phyloP scores from a whole-genome alignment of 2,329 filamentous ascomycete species.

The Amphichorda felina region DNA sequence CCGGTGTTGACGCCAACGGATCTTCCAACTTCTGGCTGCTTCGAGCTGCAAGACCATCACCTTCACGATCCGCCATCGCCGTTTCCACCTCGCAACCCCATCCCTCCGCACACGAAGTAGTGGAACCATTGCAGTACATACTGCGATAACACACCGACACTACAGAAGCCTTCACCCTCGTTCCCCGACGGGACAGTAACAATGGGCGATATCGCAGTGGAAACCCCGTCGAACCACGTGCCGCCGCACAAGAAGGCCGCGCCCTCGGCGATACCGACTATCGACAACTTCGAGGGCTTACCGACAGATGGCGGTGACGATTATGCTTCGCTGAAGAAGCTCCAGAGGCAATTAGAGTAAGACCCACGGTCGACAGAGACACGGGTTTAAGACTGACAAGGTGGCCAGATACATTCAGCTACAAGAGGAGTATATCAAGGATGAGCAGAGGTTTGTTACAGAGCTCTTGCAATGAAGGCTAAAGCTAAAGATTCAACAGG shows the following conservation, averaged over 20 bases:
- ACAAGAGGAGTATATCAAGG: constrained; percentile 99
- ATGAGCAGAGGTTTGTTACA: constrained; percentile 74
- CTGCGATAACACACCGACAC: too few species aligned
- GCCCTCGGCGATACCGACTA: constrained; percentile 72
- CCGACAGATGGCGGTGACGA: constrained; percentile 77
- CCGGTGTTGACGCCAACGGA: background rate
- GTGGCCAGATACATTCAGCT: constrained; percentile 74
- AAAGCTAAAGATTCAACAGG: constrained; percentile 32
- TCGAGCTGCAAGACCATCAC: background rate
- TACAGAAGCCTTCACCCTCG: too few species aligned
- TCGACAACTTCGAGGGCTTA: constrained; percentile 81
- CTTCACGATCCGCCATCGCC: background rate
- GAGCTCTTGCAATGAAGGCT: background rate
- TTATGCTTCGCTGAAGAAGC: constrained; percentile 90
- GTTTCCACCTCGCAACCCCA: background rate
- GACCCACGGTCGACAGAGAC: too few species aligned
- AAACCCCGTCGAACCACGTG: constrained; percentile 63
- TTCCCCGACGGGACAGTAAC: background rate
- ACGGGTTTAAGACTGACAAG: constrained; percentile 4
- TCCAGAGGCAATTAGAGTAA: constrained; percentile 91
- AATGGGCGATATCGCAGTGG: constrained; percentile 83
- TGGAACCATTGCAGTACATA: too few species aligned
- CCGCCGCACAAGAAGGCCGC: constrained; percentile 72
- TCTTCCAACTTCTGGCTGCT: background rate
- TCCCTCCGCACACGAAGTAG: background rate